Evolutionary conservation across 192 early-diverging fungal genomes (phyloP).

Genomic region (Coemansia sp.): DNA sequence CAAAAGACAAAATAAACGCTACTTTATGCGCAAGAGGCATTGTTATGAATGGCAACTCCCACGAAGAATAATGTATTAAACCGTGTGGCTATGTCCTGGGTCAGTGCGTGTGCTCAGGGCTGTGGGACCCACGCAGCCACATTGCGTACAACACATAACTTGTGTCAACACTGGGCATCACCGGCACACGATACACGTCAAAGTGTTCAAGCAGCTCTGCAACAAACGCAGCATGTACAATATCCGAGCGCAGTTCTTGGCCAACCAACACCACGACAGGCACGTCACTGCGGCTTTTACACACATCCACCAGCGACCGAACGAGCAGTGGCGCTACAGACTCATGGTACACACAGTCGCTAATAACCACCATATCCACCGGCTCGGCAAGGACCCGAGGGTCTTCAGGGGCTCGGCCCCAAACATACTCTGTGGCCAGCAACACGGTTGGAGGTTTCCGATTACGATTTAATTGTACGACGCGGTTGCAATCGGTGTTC

Average conservation of each 20-base stretch:
- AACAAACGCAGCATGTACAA: slow-evolving; percentile 46
- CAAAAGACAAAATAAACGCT: too few species aligned
- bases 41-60: not conserved
- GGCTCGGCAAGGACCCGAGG: slow-evolving; percentile 16
- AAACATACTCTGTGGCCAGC: slow-evolving; percentile 32
- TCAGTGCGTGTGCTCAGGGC: too few species aligned
- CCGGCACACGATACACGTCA: slow-evolving; percentile 30
- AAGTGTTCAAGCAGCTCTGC: slow-evolving; percentile 25
- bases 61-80: not conserved
- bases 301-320: slow-evolving; percentile 22
- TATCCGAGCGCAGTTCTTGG: slow-evolving; percentile 52
- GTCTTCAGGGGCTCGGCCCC: slow-evolving; percentile 31
- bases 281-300: slow-evolving; percentile 14
- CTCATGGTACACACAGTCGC: slow-evolving; percentile 54
- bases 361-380: slow-evolving; percentile 38
- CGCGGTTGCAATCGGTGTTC: slow-evolving; percentile 21
- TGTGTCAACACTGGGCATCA: slow-evolving; percentile 13
- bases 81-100: too few species aligned
- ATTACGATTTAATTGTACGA: not conserved
- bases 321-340: slow-evolving; percentile 36
- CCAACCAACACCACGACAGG: slow-evolving; percentile 30
- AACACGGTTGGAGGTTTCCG: not conserved
- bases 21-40: not conserved
- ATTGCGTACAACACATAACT: slow-evolving; percentile 30
- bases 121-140: slow-evolving; percentile 17